Base-by-base conservation (phyloP, 495 filamentous ascomycete species). In the Jackrogersella minutella region DNA sequence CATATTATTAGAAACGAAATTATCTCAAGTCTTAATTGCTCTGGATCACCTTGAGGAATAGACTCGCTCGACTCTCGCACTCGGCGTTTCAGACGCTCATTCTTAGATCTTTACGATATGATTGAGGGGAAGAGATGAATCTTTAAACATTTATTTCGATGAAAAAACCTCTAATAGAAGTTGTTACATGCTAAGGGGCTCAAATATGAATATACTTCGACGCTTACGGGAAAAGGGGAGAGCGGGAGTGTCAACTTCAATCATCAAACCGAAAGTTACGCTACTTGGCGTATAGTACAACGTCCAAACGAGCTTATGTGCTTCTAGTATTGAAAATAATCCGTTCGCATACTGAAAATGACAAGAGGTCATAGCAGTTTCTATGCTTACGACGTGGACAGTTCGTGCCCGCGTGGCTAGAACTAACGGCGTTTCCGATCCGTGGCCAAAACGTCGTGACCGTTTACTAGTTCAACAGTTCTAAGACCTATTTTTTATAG, bases 321-420 rank as follows among this genome's bases (percentile, higher is more conserved):
- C 19, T 16, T 5, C 58, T 50, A 41, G n/a, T 16, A 54, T 10
- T 31, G 3, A 26, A 13, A 1, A 31, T 2, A 51, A 24, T 31
- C 46, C 43, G 46, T 43, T 33, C 46, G 36, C 16, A 22, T 24
- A 21, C 30, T 16, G 34, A 39, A 2, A 10, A 22, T 1, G 10
- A 30, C 19, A 43, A 47, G 24, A 39, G 10, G 40, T 21, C 22
- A 55, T 55, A 41, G 22, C 33, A 9, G 13, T 1, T 16, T 5
- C 26, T n/a, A 19, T 31, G 40, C 16, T 40, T 31, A 40, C 61
- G 24, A 55, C 52, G 11, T 43, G 33, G 31, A 37, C 41, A 41
- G 28, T 10, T 26, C 28, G 50, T 66, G 57, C 37, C 56, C 36
- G 11, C 50, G 26, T 34, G 21, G 39, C 30, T 28, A 22, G 30